Conservation (phyloP, 148 eudicot genomes). For the Pharnaceum exiguum region DNA sequence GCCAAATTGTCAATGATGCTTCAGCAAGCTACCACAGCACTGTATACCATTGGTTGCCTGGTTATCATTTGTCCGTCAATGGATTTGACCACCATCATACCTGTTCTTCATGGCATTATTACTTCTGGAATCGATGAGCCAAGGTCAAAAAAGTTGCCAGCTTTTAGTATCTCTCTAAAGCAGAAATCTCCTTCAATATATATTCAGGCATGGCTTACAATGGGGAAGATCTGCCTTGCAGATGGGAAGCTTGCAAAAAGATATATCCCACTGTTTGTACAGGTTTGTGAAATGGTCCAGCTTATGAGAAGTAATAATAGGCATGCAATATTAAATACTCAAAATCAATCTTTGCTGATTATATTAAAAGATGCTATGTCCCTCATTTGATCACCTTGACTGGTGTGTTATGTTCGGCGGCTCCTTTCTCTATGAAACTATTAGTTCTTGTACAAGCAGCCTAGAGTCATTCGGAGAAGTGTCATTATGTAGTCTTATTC, state of each 20-base stretch:
- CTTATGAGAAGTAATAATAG: too few relatives aligned
- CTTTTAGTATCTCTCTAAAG: conserved; percentile 49
- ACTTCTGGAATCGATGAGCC: conserved; percentile 68
- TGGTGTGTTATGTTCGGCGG: too few relatives aligned
- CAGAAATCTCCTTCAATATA: conserved; percentile 74
- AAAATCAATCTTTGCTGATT: too few relatives aligned
- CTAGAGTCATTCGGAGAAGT: too few relatives aligned
- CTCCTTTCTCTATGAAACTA: too few relatives aligned
- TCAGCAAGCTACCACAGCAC: conserved; percentile 55
- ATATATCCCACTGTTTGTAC: conserved; percentile 85
- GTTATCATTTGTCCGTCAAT: conserved; percentile 75
- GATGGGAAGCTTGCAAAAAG: conserved; percentile 94
- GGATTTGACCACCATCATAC: conserved; percentile 54
- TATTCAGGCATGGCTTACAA: conserved; percentile 89
- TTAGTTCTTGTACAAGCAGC: too few relatives aligned
- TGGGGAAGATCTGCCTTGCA: conserved; percentile 97
- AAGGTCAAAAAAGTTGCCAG: conserved; percentile 42
- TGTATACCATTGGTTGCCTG: conserved; percentile 84
- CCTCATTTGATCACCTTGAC: too few relatives aligned
- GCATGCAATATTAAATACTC: too few relatives aligned
- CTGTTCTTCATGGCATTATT: conserved; percentile 69
- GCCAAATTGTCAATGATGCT: conserved; percentile 32
- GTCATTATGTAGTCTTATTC: too few relatives aligned
- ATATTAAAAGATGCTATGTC: too few relatives aligned
- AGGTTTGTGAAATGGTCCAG: conserved; percentile 35